These are phyloP conservation scores for Irpex lacteus DNA, from an alignment of 1,284 basidiomycete genomes.

Conservation along the genomic window DNA sequence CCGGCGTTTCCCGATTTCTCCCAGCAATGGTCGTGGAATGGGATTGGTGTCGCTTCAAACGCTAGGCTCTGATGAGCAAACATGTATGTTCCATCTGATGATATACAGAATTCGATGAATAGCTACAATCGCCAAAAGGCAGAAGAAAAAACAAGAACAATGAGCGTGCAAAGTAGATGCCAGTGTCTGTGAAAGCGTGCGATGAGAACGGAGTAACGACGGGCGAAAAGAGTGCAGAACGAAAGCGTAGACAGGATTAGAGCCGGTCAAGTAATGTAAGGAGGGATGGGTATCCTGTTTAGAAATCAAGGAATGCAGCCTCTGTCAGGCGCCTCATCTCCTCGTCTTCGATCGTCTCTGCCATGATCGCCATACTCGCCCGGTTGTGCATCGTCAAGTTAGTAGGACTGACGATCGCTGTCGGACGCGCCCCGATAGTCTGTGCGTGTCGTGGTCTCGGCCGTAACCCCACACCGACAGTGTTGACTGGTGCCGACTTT, in stretches of 20 bases:
- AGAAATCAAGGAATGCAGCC: constrained; percentile 61
- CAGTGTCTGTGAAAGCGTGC: neutral
- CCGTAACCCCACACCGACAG: neutral
- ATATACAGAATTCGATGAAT: neutral
- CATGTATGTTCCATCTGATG: too few relatives aligned
- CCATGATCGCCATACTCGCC: constrained; percentile 51
- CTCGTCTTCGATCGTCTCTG: constrained; percentile 56
- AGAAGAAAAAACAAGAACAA: neutral
- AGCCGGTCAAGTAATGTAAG: neutral
- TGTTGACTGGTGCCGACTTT: neutral
- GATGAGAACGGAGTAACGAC: neutral
- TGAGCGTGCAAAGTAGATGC: neutral
- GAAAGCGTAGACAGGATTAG: neutral
- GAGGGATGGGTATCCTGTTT: neutral
- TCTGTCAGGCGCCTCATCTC: constrained; percentile 67
- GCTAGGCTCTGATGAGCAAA: too few relatives aligned
- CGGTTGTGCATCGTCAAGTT: constrained; percentile 42
- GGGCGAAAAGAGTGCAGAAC: neutral
- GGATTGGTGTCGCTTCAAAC: too few relatives aligned
- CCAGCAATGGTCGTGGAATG: too few relatives aligned
- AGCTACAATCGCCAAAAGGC: neutral
- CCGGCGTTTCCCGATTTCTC: too few relatives aligned
- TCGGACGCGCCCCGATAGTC: neutral
- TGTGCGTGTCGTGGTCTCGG: neutral
- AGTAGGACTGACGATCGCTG: neutral